A percentile compares a stretch with the other conserved stretches of the same genome.
phyloP scores from a whole-genome alignment of 139 green algal species.

The Chlamydomonas sp. region DNA sequence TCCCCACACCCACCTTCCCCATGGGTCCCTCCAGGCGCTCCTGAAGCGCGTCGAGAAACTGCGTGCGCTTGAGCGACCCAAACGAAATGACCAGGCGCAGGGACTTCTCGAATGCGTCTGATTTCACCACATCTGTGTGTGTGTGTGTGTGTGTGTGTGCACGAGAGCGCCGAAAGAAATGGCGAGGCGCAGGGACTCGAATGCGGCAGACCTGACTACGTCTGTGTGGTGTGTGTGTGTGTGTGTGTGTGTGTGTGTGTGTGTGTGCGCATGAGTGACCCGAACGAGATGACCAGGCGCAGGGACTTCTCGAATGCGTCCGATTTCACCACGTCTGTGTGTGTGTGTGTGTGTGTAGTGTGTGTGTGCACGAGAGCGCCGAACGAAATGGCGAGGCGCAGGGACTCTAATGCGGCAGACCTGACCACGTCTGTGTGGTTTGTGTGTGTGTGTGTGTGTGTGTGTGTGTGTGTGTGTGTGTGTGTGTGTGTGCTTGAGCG shows the following conservation, averaged over 20 bases:
- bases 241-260: background rate
- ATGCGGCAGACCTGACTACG: background rate
- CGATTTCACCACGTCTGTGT: constrained; percentile 5
- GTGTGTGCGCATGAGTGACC: constrained; percentile 36
- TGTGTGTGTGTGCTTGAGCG: constrained; percentile 34
- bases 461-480: background rate
- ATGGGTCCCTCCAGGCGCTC: constrained; percentile 39
- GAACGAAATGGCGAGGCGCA: too few species aligned
- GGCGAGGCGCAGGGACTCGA: too few species aligned
- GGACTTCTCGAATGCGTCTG: constrained; percentile 36
- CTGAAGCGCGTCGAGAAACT: constrained; percentile 54
- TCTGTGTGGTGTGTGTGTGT: background rate
- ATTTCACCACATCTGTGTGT: constrained; percentile 10
- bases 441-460: background rate
- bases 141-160: too few species aligned
- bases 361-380: too few species aligned
- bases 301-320: constrained; percentile 44
- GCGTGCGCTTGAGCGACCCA: constrained; percentile 35
- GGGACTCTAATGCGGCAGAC: too few species aligned
- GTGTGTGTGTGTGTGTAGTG: too few species aligned
- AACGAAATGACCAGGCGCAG: constrained; percentile 61
- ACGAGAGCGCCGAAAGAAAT: too few species aligned
- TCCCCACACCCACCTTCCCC: constrained; percentile 25
- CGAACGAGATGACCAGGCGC: constrained; percentile 57
- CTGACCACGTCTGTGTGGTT: background rate